Evolutionary conservation across 164 flowering plant species (phyloP), one percentile per base, ranked within the genome.

Genomic region (Liriodendron chinense): DNA sequence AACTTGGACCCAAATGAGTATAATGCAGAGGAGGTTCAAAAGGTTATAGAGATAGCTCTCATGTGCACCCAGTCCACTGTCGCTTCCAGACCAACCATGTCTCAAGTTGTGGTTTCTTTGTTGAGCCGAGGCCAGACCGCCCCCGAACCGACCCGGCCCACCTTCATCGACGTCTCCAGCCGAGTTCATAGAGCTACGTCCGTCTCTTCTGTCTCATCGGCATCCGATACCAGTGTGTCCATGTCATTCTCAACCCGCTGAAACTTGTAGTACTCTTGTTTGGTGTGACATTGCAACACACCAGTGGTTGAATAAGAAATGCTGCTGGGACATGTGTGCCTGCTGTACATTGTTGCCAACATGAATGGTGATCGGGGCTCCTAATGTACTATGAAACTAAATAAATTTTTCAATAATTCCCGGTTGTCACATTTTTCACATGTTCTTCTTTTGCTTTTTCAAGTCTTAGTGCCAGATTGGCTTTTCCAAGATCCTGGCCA

Each of bases 41-140:
- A 70, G 28, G 65, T 80, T 18, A 82, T 86, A 22, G 83, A 82
- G 73, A 80, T 88, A 20, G 87, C 83, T 50, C 73, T 86, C 68
- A 21, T 78, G 75, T 88, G 90, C 78, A 86, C 86, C 47, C 89
- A 83, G 67, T 50, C 87, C 9, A 49, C 78, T 0, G 75, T 76
- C 28, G 69, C 85, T 22, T 34, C 57, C n/a, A 83, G 90, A 75
- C 90, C 90, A 6, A 74, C 82, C 8, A 86, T 88, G 90, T 86
- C 90, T n/a, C 89, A 88, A 76, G 84, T 85, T 2, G 82, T 82
- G 7, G 80, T 72, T 25, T 16, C 81, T 76, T 76, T 86, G 3
- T 56, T 68, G 59, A 82, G 76, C 72, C 82, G 74, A 26, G 73
- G 77, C 1, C 21, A 69, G 21, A 0, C 65, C 2, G 78, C 63